Percentiles rank a stretch among this genome's conserved stretches.
These are phyloP conservation scores for Raphanus sativus DNA, from an alignment of 345 rosid species.

Conservation along the genomic window DNA sequence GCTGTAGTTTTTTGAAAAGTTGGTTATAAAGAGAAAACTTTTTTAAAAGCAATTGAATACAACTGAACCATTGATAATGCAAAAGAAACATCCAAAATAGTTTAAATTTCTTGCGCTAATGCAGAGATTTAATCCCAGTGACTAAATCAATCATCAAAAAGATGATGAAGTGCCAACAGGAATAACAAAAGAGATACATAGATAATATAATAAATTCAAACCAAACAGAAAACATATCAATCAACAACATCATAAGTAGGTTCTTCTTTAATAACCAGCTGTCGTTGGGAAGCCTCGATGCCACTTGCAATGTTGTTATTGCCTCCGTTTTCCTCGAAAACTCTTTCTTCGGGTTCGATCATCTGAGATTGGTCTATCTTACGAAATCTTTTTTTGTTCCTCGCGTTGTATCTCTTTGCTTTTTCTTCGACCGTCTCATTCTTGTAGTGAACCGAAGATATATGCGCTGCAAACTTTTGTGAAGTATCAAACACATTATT, in stretches of 20 bases:
- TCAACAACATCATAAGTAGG: constrained; percentile 5
- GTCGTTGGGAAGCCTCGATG: background rate
- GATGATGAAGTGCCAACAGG: background rate
- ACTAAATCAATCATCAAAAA: background rate
- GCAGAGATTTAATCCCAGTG: background rate
- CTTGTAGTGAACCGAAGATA: constrained; percentile 27
- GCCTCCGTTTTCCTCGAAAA: constrained; percentile 9
- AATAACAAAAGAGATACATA: background rate
- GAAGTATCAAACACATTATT: constrained; percentile 13
- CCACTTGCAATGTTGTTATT: background rate
- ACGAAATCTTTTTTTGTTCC: constrained; percentile 1
- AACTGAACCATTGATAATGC: too few relatives aligned
- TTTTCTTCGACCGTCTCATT: constrained; percentile 15
- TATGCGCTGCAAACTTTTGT: constrained; percentile 36
- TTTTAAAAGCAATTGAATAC: too few relatives aligned
- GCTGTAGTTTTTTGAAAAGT: too few relatives aligned
- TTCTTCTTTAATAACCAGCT: constrained; percentile 19
- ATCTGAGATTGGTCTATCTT: background rate
- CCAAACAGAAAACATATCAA: background rate
- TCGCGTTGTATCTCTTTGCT: constrained; percentile 7
- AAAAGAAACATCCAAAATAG: too few relatives aligned
- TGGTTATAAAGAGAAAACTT: too few relatives aligned
- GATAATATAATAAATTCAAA: background rate
- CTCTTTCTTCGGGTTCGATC: background rate
- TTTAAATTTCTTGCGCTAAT: too few relatives aligned